These are phyloP conservation scores for Calocybe gambosa DNA, from an alignment of 1,284 basidiomycete species.

Conservation along the genomic window DNA sequence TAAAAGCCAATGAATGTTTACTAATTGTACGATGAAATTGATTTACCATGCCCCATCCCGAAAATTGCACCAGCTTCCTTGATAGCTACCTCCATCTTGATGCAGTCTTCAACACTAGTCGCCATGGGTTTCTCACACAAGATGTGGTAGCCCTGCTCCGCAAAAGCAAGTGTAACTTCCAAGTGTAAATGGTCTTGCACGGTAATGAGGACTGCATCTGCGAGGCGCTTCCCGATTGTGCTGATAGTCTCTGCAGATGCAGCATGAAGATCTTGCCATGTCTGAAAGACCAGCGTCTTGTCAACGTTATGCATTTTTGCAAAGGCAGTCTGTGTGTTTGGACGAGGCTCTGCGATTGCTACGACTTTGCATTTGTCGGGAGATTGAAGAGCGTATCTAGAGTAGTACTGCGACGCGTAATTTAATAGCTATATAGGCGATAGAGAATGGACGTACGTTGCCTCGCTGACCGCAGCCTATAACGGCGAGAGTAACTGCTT, in stretches of 20 bases:
- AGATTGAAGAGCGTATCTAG: conserved; percentile 52
- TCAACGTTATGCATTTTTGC: conserved; percentile 54
- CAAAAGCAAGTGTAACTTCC: conserved; percentile 68
- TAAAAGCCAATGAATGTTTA: conserved; percentile 2
- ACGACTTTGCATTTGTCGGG: conserved; percentile 70
- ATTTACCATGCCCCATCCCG: conserved; percentile 80
- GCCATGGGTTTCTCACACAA: conserved; percentile 91
- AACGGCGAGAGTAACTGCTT: conserved; percentile 45
- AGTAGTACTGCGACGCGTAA: conserved; percentile 46
- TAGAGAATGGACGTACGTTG: conserved; percentile 36
- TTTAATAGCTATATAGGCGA: background rate
- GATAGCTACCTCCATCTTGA: conserved; percentile 69
- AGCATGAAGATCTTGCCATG: conserved; percentile 66
- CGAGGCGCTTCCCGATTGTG: conserved; percentile 59
- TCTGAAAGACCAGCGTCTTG: conserved; percentile 56
- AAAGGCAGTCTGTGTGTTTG: conserved; percentile 55
- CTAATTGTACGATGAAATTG: conserved; percentile 13
- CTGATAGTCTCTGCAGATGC: conserved; percentile 62
- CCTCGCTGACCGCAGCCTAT: conserved; percentile 82
- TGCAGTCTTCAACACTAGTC: conserved; percentile 63
- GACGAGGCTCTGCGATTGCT: conserved; percentile 77
- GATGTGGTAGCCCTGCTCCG: conserved; percentile 77
- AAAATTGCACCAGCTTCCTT: conserved; percentile 67
- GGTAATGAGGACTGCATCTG: conserved; percentile 73
- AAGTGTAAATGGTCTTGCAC: conserved; percentile 77